Base-by-base conservation (phyloP, 2,329 filamentous ascomycete genomes). In the Lecanicillium sp. region DNA sequence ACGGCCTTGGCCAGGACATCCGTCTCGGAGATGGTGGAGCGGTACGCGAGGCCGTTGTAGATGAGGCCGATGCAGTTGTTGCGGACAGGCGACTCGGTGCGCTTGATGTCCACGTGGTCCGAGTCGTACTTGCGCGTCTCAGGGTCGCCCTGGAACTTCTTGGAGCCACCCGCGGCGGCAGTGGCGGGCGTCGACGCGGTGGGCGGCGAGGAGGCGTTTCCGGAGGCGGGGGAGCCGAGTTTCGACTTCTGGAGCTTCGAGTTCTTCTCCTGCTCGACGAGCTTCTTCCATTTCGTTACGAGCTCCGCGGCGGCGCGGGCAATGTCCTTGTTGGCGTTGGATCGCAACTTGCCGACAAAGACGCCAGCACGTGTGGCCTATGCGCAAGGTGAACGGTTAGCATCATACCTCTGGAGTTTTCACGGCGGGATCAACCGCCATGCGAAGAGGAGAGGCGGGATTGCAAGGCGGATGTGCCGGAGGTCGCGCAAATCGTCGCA, bases 11-110 rank as follows among this genome's bases (percentile, higher is more conserved):
- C 78, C 51, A 96, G 73, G 36, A 97, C 79, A 17, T 79, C 74
- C 46, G 83, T 82, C 21, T 87, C 64, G 23, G 86, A 80, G 65
- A 86, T 85, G 49, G 81, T 78, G 39, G 86, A 90, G 54, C 78
- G 77, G 62, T 73, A 84, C 6, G 79, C 78, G 15, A 98, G 76
- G 14, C 90, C 93, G 60, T 98, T 93, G 72, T 97, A 98, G 66
- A 98, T 79, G 36, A 98, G 78, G 42, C 89, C 90, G 53, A 96
- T 83, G 65, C 87, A 95, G 61, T 82, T 85, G 70, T 97, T 87
- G 51, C 93, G 86, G 17, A 79, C 78, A 49, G 75, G 70, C 51
- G 85, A 83, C 40, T 82, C 82, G 14, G 90, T 96, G 44, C 89
- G 79, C 55, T 84, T 80, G 58, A 80, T 79, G 58, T 90, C 83